phyloP scores from a whole-genome alignment of 768 basidiomycete species.

The Lyophyllum decastes region DNA sequence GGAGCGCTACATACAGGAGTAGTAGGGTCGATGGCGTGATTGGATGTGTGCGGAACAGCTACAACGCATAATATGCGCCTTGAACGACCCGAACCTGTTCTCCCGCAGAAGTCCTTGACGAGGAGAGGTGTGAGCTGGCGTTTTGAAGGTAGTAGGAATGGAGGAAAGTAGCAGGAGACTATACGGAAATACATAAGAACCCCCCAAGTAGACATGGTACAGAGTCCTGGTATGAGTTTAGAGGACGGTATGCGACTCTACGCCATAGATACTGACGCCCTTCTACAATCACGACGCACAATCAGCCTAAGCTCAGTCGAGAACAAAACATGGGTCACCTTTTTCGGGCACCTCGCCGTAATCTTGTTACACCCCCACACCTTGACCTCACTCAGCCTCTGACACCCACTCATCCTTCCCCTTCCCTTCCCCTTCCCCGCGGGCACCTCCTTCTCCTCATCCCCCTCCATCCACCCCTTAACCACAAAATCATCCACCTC shows the following conservation, averaged over 20 bases:
- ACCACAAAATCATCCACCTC: slow-evolving; percentile 81
- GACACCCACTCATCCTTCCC: slow-evolving; percentile 30
- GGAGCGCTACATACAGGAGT: no score
- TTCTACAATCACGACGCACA: slow-evolving; percentile 19
- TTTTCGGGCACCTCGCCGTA: slow-evolving; percentile 38
- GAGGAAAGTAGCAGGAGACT: no score
- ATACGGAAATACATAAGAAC: no score
- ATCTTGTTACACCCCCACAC: slow-evolving; percentile 58
- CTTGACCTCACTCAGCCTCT: slow-evolving; percentile 44
- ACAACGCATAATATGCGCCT: no score
- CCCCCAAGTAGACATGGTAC: no score
- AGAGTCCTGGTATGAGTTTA: slow-evolving; percentile 1
- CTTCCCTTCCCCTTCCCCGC: slow-evolving; percentile 27
- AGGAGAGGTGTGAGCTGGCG: no score
- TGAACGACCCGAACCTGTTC: no score
- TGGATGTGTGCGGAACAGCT: no score
- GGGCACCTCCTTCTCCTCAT: slow-evolving; percentile 14
- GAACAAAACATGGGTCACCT: slow-evolving; percentile 30
- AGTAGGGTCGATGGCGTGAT: no score
- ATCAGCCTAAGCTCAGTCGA: neutral
- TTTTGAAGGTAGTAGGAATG: no score
- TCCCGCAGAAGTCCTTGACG: no score
- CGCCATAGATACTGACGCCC: slow-evolving; percentile 31
- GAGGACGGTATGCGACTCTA: slow-evolving; percentile 27
- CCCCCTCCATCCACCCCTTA: slow-evolving; percentile 59